Evolutionary conservation across 73 alveolate genomes (phyloP), one percentile per base, ranked within the genome.

Genomic region (Breviolum minutum): DNA sequence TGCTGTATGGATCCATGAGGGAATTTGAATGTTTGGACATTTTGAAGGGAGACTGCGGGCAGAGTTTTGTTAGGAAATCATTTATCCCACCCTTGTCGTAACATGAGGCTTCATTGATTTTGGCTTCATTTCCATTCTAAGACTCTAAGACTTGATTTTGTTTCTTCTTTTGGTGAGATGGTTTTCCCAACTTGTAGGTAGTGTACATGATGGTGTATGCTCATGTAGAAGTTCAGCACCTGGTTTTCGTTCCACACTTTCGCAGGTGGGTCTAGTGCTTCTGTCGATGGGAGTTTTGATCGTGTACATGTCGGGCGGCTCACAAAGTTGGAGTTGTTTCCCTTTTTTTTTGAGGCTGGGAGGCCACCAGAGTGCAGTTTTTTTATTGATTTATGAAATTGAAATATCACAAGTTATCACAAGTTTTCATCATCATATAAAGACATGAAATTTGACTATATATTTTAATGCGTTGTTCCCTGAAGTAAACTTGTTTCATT

Each of bases 261-360:
- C n/a, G 11, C 26, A 92, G 97, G 97, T 92, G 97, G 97, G 97
- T 0, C 16, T 92, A 13, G 97, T 92, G 54, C 80, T 92, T 26
- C 86, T 92, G 9, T 54, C 97, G 81, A 92, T 92, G 97, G 97
- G 97, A 71, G 79, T 74, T 74, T 74, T 92, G 90, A 92, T 92
- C 64, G 64, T 92, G 69, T 92, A 92, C 89, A 92, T 92, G 97
- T 16, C 64, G 27, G 90, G 81, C 48, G 63, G 69, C 62, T 24
- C 82, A 19, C 12, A 5, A n/a, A 63, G 27, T 14, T 76, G 22
- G 94, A 26, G 24, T 8, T n/a, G 48, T 11, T 6, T 0, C 6
- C 10, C 11, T 8, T 54, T 40, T 16, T 9, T 10, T 24, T 5
- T n/a, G n/a, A n/a, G n/a, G n/a, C n/a, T n/a, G n/a, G n/a, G n/a